Conservation (phyloP, 106 monocot genomes). For the Platanthera zijinensis region DNA sequence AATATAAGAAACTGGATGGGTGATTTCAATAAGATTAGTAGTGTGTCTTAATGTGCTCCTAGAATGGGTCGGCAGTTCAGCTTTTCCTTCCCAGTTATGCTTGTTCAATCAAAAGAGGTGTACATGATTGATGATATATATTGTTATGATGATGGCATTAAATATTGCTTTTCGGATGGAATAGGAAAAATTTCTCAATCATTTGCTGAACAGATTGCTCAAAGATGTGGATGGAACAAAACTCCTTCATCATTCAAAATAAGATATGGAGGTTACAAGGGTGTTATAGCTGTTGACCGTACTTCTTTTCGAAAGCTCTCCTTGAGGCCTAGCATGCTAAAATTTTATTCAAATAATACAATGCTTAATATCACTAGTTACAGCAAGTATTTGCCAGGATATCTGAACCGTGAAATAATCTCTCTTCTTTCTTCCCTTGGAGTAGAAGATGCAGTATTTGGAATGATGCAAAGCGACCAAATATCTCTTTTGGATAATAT, state of each 20-base stretch:
- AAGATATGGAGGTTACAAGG: constrained; percentile 96
- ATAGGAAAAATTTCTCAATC: constrained; percentile 65
- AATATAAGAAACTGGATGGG: constrained; percentile 93
- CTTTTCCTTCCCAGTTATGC: constrained; percentile 71
- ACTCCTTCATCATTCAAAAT: constrained; percentile 94
- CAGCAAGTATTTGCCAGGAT: constrained; percentile 65
- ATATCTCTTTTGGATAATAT: constrained; percentile 40
- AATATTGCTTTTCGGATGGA: too few relatives aligned
- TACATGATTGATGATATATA: too few relatives aligned
- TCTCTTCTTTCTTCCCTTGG: constrained; percentile 77
- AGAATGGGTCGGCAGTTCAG: constrained; percentile 99
- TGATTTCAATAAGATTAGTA: constrained; percentile 57
- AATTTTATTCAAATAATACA: constrained; percentile 72
- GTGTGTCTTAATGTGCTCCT: constrained; percentile 90
- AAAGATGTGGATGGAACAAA: constrained; percentile 40
- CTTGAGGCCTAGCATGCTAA: constrained; percentile 80
- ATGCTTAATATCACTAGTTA: constrained; percentile 76
- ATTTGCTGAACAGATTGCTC: constrained; percentile 66
- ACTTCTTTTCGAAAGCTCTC: constrained; percentile 70
- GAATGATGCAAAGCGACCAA: constrained; percentile 43
- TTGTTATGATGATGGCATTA: too few relatives aligned
- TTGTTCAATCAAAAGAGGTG: too few relatives aligned
- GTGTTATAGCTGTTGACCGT: constrained; percentile 71
- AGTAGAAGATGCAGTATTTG: constrained; percentile 58
- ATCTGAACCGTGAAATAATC: constrained; percentile 88